phyloP scores from a whole-genome alignment of 2,329 filamentous ascomycete species.

The Fusarium nisikadoi region DNA sequence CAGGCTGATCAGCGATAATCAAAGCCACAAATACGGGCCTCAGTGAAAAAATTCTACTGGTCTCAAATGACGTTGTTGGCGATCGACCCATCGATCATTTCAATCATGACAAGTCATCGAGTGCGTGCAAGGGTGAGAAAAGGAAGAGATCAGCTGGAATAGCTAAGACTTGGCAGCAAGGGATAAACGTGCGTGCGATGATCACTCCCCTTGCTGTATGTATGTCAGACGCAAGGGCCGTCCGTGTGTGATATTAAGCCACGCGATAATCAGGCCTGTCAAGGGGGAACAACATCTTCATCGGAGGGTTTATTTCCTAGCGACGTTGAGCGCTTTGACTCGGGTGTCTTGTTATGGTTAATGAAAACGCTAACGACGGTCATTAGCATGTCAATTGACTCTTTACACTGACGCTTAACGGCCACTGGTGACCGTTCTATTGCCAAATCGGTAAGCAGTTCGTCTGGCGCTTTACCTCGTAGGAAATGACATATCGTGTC shows the following conservation, averaged over 20 bases:
- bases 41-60: neutral
- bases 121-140: neutral
- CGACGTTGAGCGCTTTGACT: neutral
- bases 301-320: neutral
- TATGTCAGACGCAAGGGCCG: neutral
- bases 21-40: neutral
- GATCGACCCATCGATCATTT: neutral
- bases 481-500: constrained; percentile 1
- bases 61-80: neutral
- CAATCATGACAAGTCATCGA: neutral
- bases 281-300: neutral
- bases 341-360: neutral
- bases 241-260: neutral
- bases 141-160: neutral
- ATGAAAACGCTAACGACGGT: neutral
- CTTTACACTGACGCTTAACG: neutral
- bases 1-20: neutral
- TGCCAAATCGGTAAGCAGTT: neutral
- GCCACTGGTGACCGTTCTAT: neutral
- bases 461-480: neutral
- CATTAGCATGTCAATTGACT: neutral
- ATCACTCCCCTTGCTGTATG: neutral
- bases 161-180: neutral
- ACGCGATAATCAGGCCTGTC: neutral
- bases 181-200: neutral